These are phyloP conservation scores for Suillus alpinus DNA, from an alignment of 768 basidiomycete species.

Conservation along the genomic window DNA sequence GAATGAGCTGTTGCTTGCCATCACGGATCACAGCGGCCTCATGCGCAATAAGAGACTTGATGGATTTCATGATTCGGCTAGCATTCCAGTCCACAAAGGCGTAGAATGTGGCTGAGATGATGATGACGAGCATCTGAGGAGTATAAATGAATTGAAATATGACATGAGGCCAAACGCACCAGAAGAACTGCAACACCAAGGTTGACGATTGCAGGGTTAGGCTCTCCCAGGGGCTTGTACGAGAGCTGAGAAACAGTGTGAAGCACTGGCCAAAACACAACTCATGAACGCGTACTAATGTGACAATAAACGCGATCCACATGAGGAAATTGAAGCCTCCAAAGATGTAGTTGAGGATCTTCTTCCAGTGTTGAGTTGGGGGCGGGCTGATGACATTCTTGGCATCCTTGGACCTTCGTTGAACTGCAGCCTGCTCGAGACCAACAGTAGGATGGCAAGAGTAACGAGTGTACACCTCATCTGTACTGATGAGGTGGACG, in stretches of 20 bases:
- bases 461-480: conserved; percentile 44
- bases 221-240: conserved; percentile 47
- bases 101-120: conserved; percentile 44
- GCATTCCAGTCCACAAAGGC: conserved; percentile 52
- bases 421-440: conserved; percentile 45
- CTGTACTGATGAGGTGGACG: conserved; percentile 40
- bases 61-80: conserved; percentile 49
- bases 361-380: conserved; percentile 45
- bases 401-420: conserved; percentile 36
- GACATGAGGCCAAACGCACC: conserved; percentile 28
- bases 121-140: conserved; percentile 39
- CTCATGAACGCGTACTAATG: conserved; percentile 29
- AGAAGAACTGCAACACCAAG: conserved; percentile 52
- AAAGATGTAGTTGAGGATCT: conserved; percentile 51
- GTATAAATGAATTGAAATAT: conserved; percentile 10
- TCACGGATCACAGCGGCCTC: conserved; percentile 56
- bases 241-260: conserved; percentile 38
- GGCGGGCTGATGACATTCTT: conserved; percentile 51
- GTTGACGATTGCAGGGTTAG: conserved; percentile 40
- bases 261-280: not conserved
- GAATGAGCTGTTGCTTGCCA: conserved; percentile 42
- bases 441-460: conserved; percentile 42
- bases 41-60: conserved; percentile 57
- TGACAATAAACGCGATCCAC: conserved; percentile 52
- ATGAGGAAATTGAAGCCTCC: conserved; percentile 59